Percentiles rank a stretch among this genome's conserved stretches.
These are phyloP conservation scores for Stromatinia cepivora DNA, from an alignment of 2,329 filamentous ascomycete genomes.

Conservation along the genomic window DNA sequence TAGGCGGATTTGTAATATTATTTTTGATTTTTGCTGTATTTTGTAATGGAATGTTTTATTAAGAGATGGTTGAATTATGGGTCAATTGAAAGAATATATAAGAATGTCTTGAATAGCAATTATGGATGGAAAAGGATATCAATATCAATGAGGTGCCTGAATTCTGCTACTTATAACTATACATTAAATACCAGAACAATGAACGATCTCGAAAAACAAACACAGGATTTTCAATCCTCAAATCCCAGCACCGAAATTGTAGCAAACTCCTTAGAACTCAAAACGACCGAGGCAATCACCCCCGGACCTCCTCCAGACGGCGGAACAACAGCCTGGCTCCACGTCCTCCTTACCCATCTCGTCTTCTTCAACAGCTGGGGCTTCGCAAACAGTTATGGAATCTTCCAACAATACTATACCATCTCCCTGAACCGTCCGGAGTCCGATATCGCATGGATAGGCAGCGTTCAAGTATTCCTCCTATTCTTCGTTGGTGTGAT, in stretches of 20 bases:
- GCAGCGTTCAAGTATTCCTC: not conserved
- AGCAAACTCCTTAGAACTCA: too few relatives aligned
- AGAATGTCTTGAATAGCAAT: not conserved
- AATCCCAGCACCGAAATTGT: not conserved
- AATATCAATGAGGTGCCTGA: not conserved
- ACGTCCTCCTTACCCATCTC: not conserved
- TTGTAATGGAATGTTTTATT: too few relatives aligned
- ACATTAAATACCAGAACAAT: not conserved
- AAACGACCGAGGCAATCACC: too few relatives aligned
- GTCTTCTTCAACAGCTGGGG: not conserved
- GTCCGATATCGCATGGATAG: not conserved
- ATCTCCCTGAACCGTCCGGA: not conserved
- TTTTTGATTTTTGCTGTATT: too few relatives aligned
- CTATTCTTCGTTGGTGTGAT: not conserved
- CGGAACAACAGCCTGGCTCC: not conserved
- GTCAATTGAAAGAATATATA: not conserved
- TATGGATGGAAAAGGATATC: not conserved
- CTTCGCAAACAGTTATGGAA: not conserved
- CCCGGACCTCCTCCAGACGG: not conserved
- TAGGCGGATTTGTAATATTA: not conserved
- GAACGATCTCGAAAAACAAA: not conserved
- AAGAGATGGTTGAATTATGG: fast-evolving
- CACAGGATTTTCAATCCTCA: not conserved
- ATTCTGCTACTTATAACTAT: not conserved
- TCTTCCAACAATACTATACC: not conserved